Evolutionary conservation across 192 early-diverging fungal species (phyloP), one percentile per base, ranked within the genome.

Genomic region (Backusella macrospora): DNA sequence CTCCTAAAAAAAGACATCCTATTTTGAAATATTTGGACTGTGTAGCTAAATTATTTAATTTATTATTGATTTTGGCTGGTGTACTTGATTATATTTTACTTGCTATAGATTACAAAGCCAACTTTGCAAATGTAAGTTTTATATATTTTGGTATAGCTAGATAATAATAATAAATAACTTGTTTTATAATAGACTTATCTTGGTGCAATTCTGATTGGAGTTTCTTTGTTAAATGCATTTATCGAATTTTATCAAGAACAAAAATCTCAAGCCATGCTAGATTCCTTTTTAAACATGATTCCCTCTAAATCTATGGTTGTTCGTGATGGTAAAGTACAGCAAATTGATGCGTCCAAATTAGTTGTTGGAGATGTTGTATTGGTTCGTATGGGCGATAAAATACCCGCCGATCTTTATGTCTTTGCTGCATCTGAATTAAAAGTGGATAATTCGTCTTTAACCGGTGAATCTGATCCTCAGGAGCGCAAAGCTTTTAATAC

Each of bases 391-490:
- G 97, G 97, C 52, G 96, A 99, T 86, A 99, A 99, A 80, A 79
- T 95, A 13, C 97, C 97, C 1, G 97, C 97, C 4, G 97, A 99
- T 86, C 79, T 96, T 59, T 88, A 86, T 71, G 74, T 99, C 37
- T 95, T 93, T 78, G 71, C 85, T 48, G 85, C 89, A 68, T 91
- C 52, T 59, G 97, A 99, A 47, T 83, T 97, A 67, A 99, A 99
- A 82, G 95, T 98, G 47, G 97, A 99, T 87, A 98, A 98, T 85
- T 97, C 96, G 3, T 96, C 95, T 9, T 78, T 99, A 37, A 99
- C 97, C 0, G 97, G 97, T 70, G 97, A 99, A 83, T 89, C 93
- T 0, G 97, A 98, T 70, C 95, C 97, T 15, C 97, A 99, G 77
- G 92, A 94, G 76, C 90, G 97, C 29, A 71, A 26, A 1, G 34